Conservation (phyloP, 495 filamentous ascomycete genomes). For the Lepidopterella palustris region DNA sequence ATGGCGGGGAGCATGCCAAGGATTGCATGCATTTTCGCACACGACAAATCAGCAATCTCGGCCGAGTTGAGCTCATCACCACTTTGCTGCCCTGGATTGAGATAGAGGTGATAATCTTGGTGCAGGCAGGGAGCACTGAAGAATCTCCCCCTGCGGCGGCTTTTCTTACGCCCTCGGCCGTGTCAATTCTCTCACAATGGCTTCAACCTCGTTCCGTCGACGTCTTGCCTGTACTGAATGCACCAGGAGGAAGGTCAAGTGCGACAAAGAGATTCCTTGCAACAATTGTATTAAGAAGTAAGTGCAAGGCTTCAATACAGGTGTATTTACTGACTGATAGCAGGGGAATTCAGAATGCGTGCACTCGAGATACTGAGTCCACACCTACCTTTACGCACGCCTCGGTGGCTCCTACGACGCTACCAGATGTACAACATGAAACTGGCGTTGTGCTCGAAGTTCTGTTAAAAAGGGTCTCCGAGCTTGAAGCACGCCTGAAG, state of each 20-base stretch:
- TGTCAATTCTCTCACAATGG: too few species aligned
- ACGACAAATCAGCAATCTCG: too few species aligned
- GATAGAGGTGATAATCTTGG: too few species aligned
- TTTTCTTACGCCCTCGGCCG: too few species aligned
- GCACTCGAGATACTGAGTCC: not conserved
- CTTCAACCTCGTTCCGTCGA: not conserved
- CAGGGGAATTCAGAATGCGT: not conserved
- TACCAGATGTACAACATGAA: not conserved
- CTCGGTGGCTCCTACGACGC: not conserved
- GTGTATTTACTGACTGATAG: not conserved
- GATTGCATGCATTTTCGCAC: too few species aligned
- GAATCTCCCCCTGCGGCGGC: too few species aligned
- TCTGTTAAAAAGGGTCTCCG: not conserved
- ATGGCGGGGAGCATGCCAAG: too few species aligned
- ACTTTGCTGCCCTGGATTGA: too few species aligned
- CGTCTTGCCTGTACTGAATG: not conserved
- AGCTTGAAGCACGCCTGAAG: not conserved
- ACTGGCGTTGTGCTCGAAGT: not conserved
- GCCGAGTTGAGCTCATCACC: too few species aligned
- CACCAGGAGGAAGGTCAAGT: not conserved
- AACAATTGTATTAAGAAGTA: conserved; percentile 4
- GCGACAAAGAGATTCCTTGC: not conserved
- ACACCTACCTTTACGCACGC: not conserved
- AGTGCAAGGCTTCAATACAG: not conserved
- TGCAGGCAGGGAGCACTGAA: too few species aligned